Base-by-base conservation (phyloP, 2,329 filamentous ascomycete genomes). In the Colletotrichum phormii region DNA sequence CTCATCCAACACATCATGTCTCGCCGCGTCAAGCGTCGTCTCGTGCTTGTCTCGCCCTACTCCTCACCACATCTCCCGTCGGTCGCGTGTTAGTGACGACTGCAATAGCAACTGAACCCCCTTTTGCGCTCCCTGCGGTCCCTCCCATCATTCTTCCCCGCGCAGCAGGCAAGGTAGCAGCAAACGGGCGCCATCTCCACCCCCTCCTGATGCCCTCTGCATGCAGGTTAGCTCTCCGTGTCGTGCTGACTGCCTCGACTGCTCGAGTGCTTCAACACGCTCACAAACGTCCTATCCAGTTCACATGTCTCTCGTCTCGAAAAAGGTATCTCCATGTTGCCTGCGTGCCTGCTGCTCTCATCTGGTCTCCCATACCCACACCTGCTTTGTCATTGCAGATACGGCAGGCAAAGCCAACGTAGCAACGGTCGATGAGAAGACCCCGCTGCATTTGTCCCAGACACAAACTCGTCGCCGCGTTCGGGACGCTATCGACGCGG, bases 401-500 rank as follows among this genome's bases (percentile, higher is more conserved):
- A 69, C 61, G 49, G 31, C 31, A 63, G 67, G 62, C 55, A 51
- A 33, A n/a, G 6, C 24, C 42, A 22, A 22, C 13, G 46, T 29
- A 54, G 18, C 53, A 69, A 24, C 18, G 22, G 31, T 33, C 22
- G 29, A 53, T 24, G 61, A 49, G 46, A 31, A 55, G 31, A 35
- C 37, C 54, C 59, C 65, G 33, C 42, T 55, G 46, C 60, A 59
- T 60, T 24, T 54, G 51, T 49, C 51, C n/a, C 22, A 54, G 51
- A 26, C 12, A 22, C 58, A 11, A 22, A 29, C n/a, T 12, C 35
- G 4, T 51, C 58, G 53, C 64, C 64, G 68, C 63, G 35, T 71
- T 67, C 63, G 54, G 65, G 31, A 57, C 64, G 54, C 60, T 60
- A 64, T 69, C 49, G 65, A 72, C 31, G 70, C 59, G 53, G 42